phyloP scores from a whole-genome alignment of 129 eudicot genomes.

The Helianthus annuus region HanXRQr2.0-SUNRISE NC_035444.2:1580945-1581444 shows the following conservation, averaged over 20 bases:
- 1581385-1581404: no score
- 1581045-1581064: no score
- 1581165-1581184: not conserved
- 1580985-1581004: constrained; percentile 14
- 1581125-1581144: constrained; percentile 8
- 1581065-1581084: constrained; percentile 10
- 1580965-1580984: no score
- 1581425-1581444: no score
- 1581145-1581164: not conserved
- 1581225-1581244: constrained; percentile 62
- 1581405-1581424: no score
- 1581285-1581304: constrained; percentile 79
- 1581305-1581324: constrained; percentile 90
- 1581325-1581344: constrained; percentile 85
- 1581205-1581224: constrained; percentile 1
- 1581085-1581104: not conserved
- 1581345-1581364: constrained; percentile 63
- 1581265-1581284: constrained; percentile 71
- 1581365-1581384: constrained; percentile 87
- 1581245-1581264: constrained; percentile 89
- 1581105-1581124: not conserved
- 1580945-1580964: no score
- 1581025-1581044: no score
- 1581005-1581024: not conserved
- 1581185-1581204: constrained; percentile 5